Evolutionary conservation across 257 asterid species (phyloP).

Genomic region (Coffea canephora): DNA sequence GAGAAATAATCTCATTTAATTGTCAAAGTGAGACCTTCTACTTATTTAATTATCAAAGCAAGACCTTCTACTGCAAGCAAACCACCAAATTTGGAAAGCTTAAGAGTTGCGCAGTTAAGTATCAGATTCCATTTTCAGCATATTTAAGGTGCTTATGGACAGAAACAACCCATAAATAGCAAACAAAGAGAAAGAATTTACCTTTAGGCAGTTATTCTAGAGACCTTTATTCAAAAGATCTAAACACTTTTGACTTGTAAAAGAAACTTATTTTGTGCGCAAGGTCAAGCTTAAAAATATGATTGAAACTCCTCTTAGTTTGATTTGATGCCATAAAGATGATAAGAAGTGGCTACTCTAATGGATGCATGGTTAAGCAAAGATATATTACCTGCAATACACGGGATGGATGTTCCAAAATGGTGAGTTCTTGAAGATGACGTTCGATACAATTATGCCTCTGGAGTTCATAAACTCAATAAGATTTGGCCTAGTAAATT

Average conservation of each 20-base stretch:
- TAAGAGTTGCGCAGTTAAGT: background rate
- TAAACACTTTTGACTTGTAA: background rate
- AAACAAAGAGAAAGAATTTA: background rate
- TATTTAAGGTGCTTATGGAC: background rate
- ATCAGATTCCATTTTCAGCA: background rate
- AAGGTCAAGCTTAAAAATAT: background rate
- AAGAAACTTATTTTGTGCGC: background rate
- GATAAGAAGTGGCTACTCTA: background rate
- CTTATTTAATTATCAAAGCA: background rate
- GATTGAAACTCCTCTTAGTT: background rate
- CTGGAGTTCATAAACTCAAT: constrained; percentile 80
- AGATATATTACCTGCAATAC: constrained; percentile 66
- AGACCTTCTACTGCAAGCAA: background rate
- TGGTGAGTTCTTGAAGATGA: constrained; percentile 82
- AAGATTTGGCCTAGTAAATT: constrained; percentile 79
- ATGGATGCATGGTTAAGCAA: background rate
- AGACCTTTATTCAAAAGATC: background rate
- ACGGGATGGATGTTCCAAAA: constrained; percentile 99
- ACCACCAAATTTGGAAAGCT: background rate
- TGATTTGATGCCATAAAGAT: background rate
- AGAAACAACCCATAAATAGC: background rate
- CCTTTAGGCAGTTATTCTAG: background rate
- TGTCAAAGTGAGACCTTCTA: background rate
- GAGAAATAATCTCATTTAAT: background rate
- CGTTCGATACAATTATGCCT: constrained; percentile 66